Conservation (phyloP, 192 early-diverging fungal species). For the Phycomyces nitens region DNA sequence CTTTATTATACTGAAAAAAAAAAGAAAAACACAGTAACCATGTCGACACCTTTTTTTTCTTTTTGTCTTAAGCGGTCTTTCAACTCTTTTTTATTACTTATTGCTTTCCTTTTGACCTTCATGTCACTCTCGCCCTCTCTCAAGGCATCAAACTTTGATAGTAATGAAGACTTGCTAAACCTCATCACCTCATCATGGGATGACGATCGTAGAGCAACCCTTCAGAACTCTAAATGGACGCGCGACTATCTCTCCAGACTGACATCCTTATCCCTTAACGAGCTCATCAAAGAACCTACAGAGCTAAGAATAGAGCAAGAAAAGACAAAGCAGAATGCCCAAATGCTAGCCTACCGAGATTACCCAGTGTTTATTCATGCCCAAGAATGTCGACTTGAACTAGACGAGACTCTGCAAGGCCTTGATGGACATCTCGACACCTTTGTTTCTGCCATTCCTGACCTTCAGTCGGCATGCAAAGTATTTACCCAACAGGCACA, state of each 20-base stretch:
- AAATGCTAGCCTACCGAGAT: slow-evolving; percentile 61
- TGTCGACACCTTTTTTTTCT: neutral
- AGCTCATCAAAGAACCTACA: slow-evolving; percentile 55
- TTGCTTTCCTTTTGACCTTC: too few species aligned
- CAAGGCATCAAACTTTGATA: neutral
- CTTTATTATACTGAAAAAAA: neutral
- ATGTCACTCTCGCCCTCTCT: too few species aligned
- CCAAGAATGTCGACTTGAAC: slow-evolving; percentile 50
- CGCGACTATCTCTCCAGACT: slow-evolving; percentile 62
- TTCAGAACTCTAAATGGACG: slow-evolving; percentile 41
- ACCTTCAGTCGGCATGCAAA: slow-evolving; percentile 43
- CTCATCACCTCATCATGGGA: neutral
- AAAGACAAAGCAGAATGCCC: slow-evolving; percentile 55
- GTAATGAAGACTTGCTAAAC: neutral
- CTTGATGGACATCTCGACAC: slow-evolving; percentile 44
- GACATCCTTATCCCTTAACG: slow-evolving; percentile 55
- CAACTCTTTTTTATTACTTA: too few species aligned
- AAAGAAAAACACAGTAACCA: neutral
- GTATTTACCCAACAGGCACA: slow-evolving; percentile 36
- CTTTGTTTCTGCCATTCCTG: slow-evolving; percentile 45
- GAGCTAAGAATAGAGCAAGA: slow-evolving; percentile 48
- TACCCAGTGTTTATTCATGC: slow-evolving; percentile 68
- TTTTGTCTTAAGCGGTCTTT: neutral
- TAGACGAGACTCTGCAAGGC: slow-evolving; percentile 46
- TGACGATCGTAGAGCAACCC: neutral